Evolutionary conservation across 257 asterid genomes (phyloP).

Genomic region (Fraxinus anomala): DNA sequence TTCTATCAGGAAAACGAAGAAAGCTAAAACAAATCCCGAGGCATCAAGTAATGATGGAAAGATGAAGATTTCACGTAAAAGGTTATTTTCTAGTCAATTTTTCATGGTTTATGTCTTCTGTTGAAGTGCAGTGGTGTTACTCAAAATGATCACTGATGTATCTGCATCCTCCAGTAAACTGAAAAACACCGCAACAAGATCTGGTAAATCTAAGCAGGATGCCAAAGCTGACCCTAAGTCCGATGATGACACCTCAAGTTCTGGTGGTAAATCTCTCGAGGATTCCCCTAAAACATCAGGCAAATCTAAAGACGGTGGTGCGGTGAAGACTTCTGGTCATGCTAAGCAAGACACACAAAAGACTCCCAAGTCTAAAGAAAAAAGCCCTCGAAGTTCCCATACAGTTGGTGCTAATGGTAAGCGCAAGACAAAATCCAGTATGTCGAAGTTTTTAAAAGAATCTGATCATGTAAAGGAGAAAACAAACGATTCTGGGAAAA

Average conservation of each 20-base stretch:
- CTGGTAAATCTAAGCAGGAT: constrained; percentile 53
- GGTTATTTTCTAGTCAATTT: constrained; percentile 38
- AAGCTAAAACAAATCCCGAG: constrained; percentile 46
- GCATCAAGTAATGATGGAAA: constrained; percentile 50
- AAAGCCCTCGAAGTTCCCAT: constrained; percentile 5
- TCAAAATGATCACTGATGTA: constrained; percentile 30
- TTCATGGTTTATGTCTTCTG: constrained; percentile 10
- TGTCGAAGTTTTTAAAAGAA: constrained; percentile 56
- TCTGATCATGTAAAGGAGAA: constrained; percentile 47
- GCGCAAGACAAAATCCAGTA: constrained; percentile 42
- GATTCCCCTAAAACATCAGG: constrained; percentile 51
- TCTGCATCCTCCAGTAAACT: constrained; percentile 47
- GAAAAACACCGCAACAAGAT: constrained; percentile 49
- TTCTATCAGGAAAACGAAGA: constrained; percentile 55
- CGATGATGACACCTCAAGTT: constrained; percentile 42
- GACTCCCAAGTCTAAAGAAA: constrained; percentile 56
- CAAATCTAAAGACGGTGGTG: constrained; percentile 52
- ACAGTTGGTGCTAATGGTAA: neutral
- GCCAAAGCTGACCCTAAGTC: constrained; percentile 44
- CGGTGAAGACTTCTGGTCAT: constrained; percentile 48
- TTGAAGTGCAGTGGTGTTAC: neutral
- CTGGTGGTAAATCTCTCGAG: constrained; percentile 41
- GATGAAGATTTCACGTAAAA: constrained; percentile 52
- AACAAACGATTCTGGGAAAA: constrained; percentile 35
- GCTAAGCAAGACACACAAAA: constrained; percentile 47